These are phyloP conservation scores for Pelargonium exstipulatum DNA, from an alignment of 441 rosid species.

Conservation along the genomic window DNA sequence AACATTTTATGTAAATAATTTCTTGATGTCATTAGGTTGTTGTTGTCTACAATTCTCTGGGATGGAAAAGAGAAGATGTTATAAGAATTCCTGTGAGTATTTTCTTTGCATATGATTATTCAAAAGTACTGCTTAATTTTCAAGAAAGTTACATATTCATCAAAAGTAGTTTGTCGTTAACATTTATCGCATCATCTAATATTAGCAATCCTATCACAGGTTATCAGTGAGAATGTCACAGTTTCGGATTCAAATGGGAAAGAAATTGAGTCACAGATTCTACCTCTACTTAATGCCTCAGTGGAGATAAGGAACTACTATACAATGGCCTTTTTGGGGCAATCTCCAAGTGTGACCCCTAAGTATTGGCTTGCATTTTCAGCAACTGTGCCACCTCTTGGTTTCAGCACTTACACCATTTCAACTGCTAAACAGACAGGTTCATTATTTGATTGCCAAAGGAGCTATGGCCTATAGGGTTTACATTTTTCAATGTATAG, in stretches of 20 bases:
- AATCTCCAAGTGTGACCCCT: slow-evolving; percentile 49
- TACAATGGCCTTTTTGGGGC: slow-evolving; percentile 78
- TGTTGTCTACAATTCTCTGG: slow-evolving; percentile 87
- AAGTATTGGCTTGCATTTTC: slow-evolving; percentile 87
- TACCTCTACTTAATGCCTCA: slow-evolving; percentile 62
- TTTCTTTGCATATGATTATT: not conserved
- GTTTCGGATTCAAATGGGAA: slow-evolving; percentile 78
- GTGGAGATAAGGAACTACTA: slow-evolving; percentile 54
- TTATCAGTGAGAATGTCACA: slow-evolving; percentile 47
- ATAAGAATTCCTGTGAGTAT: slow-evolving; percentile 80
- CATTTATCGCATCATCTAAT: slow-evolving; percentile 8
- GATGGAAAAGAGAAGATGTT: slow-evolving; percentile 88
- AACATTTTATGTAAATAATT: slow-evolving; percentile 17
- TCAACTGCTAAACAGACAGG: slow-evolving; percentile 64
- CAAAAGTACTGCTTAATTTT: not conserved
- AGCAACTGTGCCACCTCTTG: slow-evolving; percentile 82
- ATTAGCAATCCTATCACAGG: slow-evolving; percentile 40
- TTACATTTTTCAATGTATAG: slow-evolving; percentile 15
- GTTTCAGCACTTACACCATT: slow-evolving; percentile 79
- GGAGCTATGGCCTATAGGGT: not conserved
- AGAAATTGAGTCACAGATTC: slow-evolving; percentile 77
- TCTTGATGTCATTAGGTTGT: slow-evolving; percentile 42
- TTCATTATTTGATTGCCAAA: slow-evolving; percentile 21
- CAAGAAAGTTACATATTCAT: not conserved
- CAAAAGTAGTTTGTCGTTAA: not conserved